Conservation (phyloP, 768 basidiomycete species). For the Cyclocybe cylindracea region DNA sequence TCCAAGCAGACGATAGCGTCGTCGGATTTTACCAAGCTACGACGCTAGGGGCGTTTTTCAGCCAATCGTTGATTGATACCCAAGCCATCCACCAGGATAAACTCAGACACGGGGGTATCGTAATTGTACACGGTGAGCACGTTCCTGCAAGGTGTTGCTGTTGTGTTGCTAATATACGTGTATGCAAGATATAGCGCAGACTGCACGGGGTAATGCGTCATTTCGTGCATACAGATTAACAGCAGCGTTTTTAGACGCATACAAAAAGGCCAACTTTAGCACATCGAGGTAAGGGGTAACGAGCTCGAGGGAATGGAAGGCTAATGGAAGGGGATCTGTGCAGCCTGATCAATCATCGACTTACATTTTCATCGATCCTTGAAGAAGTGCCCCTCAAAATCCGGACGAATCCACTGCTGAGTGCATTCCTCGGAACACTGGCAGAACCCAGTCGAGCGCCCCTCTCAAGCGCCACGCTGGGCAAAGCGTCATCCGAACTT, state of each 20-base stretch:
- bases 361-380: constrained; percentile 85
- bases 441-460: constrained; percentile 45
- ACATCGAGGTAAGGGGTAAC: constrained; percentile 64
- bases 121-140: constrained; percentile 76
- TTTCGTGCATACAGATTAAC: constrained; percentile 91
- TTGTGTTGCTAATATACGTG: constrained; percentile 8
- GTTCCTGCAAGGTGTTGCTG: constrained; percentile 2
- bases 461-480: constrained; percentile 37
- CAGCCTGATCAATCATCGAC: constrained; percentile 76
- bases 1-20: constrained; percentile 87
- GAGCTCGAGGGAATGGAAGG: background rate
- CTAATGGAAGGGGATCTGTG: constrained; percentile 16
- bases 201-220: constrained; percentile 79
- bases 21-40: constrained; percentile 95
- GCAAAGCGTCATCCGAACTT: constrained; percentile 35
- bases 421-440: constrained; percentile 74
- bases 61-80: constrained; percentile 76
- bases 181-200: constrained; percentile 69
- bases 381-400: constrained; percentile 86
- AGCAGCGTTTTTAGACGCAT: constrained; percentile 75
- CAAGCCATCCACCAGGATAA: constrained; percentile 86
- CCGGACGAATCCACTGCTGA: constrained; percentile 78
- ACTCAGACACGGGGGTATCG: constrained; percentile 82
- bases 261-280: constrained; percentile 84
- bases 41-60: constrained; percentile 82